Evolutionary conservation across 495 filamentous ascomycete species (phyloP).

Genomic region (Aspergillus sparsus): DNA sequence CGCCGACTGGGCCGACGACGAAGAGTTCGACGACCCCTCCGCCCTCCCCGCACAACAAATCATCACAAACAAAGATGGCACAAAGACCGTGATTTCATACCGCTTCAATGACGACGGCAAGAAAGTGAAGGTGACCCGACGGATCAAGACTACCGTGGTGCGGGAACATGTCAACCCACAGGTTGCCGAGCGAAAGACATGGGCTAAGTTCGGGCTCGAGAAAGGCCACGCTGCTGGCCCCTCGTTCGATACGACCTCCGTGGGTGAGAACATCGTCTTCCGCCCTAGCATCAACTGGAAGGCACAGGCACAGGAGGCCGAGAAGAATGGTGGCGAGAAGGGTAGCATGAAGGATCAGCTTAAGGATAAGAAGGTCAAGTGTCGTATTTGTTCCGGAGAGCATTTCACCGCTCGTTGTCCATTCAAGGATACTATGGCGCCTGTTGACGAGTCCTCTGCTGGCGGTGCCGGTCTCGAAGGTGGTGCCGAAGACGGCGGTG

Average conservation of each 20-base stretch:
- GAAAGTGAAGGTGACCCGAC: conserved; percentile 93
- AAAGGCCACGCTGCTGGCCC: conserved; percentile 67
- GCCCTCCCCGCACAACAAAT: conserved; percentile 82
- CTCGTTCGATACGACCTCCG: conserved; percentile 80
- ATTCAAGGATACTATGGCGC: conserved; percentile 80
- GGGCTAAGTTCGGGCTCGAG: conserved; percentile 91
- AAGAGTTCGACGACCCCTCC: conserved; percentile 80
- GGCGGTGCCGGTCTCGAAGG: conserved; percentile 53
- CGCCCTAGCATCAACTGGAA: conserved; percentile 87
- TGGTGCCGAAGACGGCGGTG: conserved; percentile 41
- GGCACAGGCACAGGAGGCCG: conserved; percentile 77
- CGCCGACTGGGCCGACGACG: conserved; percentile 96
- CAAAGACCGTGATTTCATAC: conserved; percentile 91
- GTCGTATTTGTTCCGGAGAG: conserved; percentile 96
- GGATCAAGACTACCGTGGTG: conserved; percentile 84
- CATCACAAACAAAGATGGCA: conserved; percentile 94
- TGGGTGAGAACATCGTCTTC: conserved; percentile 98
- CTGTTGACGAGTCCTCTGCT: conserved; percentile 64
- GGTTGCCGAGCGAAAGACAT: conserved; percentile 87
- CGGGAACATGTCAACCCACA: conserved; percentile 94
- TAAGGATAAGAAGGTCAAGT: conserved; percentile 99
- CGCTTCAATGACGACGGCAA: conserved; percentile 89
- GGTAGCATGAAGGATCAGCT: conserved; percentile 82
- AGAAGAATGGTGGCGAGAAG: conserved; percentile 72
- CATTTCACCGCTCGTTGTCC: conserved; percentile 97